A percentile compares a stretch with the other conserved stretches of the same genome.
Evolutionary conservation across 371 early-diverging fungal species (phyloP).

Genomic region (Mycotypha africana): DNA sequence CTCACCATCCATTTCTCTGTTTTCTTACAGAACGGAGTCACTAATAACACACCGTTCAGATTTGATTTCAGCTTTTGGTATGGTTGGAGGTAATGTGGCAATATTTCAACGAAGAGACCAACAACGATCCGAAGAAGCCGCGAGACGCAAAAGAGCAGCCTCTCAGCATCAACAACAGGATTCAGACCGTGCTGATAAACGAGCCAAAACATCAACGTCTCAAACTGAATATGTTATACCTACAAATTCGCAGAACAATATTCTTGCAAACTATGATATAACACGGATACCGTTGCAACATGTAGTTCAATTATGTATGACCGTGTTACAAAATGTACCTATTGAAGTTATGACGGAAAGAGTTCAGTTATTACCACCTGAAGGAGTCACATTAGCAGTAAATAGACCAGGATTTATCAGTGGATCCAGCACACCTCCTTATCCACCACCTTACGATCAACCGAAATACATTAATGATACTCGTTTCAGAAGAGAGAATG

Average conservation of each 20-base stretch:
- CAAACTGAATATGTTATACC: constrained; percentile 7
- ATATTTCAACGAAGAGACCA: constrained; percentile 30
- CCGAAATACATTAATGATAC: constrained; percentile 12
- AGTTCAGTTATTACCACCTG: constrained; percentile 12
- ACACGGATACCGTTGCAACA: constrained; percentile 28
- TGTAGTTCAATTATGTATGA: constrained; percentile 33
- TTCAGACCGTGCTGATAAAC: constrained; percentile 12
- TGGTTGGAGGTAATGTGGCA: constrained; percentile 38
- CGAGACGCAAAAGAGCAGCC: constrained; percentile 10
- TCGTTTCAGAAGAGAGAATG: constrained; percentile 5
- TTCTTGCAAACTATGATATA: constrained; percentile 31
- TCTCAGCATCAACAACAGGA: constrained; percentile 12
- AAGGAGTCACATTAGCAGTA: constrained; percentile 17
- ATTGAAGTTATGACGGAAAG: constrained; percentile 25
- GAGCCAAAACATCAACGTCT: neutral
- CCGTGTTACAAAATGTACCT: constrained; percentile 32
- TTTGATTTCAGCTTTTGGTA: constrained; percentile 28
- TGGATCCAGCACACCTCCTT: constrained; percentile 16
- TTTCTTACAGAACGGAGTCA: constrained; percentile 33
- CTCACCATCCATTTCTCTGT: too few species aligned
- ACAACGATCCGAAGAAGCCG: constrained; percentile 19
- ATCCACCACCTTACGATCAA: constrained; percentile 17
- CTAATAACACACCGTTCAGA: constrained; percentile 22
- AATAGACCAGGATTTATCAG: constrained; percentile 13
- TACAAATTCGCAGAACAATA: constrained; percentile 6